Conservation (phyloP, 192 early-diverging fungal genomes). For the Coemansia pectinata region DNA sequence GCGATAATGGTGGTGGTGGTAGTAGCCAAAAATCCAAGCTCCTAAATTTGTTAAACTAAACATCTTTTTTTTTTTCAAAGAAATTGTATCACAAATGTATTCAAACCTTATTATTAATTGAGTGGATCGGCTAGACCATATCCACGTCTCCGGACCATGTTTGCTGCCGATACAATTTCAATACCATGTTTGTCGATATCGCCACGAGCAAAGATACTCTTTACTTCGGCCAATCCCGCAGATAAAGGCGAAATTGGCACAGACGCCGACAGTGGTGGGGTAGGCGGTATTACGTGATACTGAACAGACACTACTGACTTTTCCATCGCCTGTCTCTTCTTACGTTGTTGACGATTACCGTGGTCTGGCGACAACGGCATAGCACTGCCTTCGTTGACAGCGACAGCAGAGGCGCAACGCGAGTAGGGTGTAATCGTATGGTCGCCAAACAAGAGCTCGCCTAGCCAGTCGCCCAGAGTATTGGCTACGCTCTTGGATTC, state of each 20-base stretch:
- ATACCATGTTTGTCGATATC: conserved; percentile 33
- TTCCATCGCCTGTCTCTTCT: neutral
- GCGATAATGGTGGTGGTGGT: neutral
- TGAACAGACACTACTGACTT: neutral
- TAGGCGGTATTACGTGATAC: neutral
- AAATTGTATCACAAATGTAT: neutral
- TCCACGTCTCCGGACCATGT: conserved; percentile 47
- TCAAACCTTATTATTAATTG: conserved; percentile 14
- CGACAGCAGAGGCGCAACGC: conserved; percentile 21
- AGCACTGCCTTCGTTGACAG: neutral
- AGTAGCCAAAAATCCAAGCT: conserved; percentile 14
- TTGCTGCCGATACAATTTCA: conserved; percentile 40
- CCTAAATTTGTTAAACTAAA: conserved; percentile 30
- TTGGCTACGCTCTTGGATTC: conserved; percentile 41
- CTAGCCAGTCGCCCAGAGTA: conserved; percentile 38
- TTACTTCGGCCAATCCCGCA: neutral
- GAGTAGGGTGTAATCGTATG: conserved; percentile 8
- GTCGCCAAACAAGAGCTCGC: conserved; percentile 32
- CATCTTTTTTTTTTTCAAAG: neutral
- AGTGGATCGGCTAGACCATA: conserved; percentile 46
- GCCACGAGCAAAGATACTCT: conserved; percentile 23
- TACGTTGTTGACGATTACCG: neutral
- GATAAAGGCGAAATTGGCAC: neutral
- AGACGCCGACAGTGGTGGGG: neutral
- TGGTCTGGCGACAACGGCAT: neutral